Evolutionary conservation across 2,329 filamentous ascomycete species (phyloP), one percentile per base, ranked within the genome.

Genomic region (Alternaria triticimaculans): DNA sequence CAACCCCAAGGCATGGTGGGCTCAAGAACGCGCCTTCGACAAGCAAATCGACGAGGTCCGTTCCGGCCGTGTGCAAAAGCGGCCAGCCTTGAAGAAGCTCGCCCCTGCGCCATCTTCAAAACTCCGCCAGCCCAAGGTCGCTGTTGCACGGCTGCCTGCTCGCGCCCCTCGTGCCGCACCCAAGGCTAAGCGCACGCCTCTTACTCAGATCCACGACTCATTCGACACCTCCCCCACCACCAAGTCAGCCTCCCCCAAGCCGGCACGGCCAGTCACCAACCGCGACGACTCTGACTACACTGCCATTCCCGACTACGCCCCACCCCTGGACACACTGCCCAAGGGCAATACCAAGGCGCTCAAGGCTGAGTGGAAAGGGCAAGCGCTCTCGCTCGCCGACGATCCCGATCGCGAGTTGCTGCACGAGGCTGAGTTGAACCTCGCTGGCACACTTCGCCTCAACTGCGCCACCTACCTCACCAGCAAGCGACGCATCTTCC

Each of bases 401-500:
- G 76, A 79, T 37, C 88, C 91, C 7, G 85, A 94, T 72, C 84
- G 86, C 23, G 78, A 88, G 60, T 83, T 93, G 43, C 88, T 97
- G 45, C 92, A 96, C 77, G 87, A 89, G 6, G 91, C 94, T 64
- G 95, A 98, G 82, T 76, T 94, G 28, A 83, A 85, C 18, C 85
- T 97, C 28, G 94, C 94, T 11, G 89, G 91, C 49, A 92, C 89
- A 53, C 86, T 97, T 28, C 89, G 94, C 59, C 87, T 98, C 33
- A 92, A 92, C 69, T 95, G 92, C 78, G 92, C 92, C 18, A 95
- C 92, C 12, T 98, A 97, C 76, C 86, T 98, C 23, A 94, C 92
- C 63, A 96, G 92, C 84, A 98, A 97, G 86, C 90, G 95, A 62
- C 90, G 94, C 64, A 95, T 98, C 76, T 98, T 98, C 79, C 85